Percentiles rank a stretch among this genome's conserved stretches.
Evolutionary conservation across 2,329 filamentous ascomycete genomes (phyloP).

Genomic region (Pseudogymnoascus sp.): DNA sequence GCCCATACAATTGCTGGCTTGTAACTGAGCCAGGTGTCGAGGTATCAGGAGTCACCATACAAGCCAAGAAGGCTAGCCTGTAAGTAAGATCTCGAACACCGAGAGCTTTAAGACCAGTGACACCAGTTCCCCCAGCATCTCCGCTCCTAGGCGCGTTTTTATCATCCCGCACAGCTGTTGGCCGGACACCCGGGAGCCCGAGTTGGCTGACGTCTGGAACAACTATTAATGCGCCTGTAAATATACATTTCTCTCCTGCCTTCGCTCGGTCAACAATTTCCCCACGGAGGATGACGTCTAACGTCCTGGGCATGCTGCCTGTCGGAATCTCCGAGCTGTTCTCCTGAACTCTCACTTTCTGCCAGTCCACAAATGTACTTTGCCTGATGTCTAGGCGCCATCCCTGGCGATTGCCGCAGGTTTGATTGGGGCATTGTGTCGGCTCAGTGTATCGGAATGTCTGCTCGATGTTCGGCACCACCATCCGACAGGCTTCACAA

Average conservation of each 20-base stretch:
- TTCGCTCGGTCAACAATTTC: conserved; percentile 97
- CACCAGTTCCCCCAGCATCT: conserved; percentile 75
- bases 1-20: conserved; percentile 59
- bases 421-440: conserved; percentile 83
- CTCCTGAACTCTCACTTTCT: conserved; percentile 96
- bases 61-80: conserved; percentile 89
- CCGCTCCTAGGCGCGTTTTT: conserved; percentile 61
- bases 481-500: conserved; percentile 77
- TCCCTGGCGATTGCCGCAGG: conserved; percentile 80
- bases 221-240: conserved; percentile 91
- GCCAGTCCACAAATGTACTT: conserved; percentile 98
- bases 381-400: conserved; percentile 96
- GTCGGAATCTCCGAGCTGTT: conserved; percentile 98
- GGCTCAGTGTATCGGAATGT: conserved; percentile 97
- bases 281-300: conserved; percentile 92
- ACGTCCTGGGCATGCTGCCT: conserved; percentile 94
- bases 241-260: conserved; percentile 96
- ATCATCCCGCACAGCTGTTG: conserved; percentile 78
- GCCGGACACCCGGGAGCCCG: conserved; percentile 74
- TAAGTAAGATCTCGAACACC: conserved; percentile 95
- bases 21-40: conserved; percentile 68
- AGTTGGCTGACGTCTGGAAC: conserved; percentile 95
- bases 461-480: conserved; percentile 88
- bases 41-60: conserved; percentile 88
- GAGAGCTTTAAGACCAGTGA: conserved; percentile 81